Conservation (phyloP, 2,329 filamentous ascomycete genomes). For the Trematosphaeria pertusa region DNA sequence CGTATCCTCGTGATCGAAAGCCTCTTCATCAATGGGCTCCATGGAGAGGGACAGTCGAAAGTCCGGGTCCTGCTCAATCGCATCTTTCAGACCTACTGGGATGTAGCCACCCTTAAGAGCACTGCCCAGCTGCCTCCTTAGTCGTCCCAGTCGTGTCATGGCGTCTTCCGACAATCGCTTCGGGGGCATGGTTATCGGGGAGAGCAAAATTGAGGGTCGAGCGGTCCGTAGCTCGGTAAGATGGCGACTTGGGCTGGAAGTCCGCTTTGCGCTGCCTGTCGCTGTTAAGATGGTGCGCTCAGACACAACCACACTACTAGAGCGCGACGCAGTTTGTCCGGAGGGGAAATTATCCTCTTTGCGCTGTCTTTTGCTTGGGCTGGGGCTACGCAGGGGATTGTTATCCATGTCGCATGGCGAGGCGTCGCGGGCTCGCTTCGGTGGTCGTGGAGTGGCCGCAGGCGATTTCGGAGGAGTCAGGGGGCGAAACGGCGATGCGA, state of each 20-base stretch:
- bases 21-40: conserved; percentile 17
- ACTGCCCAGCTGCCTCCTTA: conserved; percentile 6
- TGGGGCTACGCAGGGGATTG: conserved; percentile 4
- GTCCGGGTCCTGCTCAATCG: conserved; percentile 14
- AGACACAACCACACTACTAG: not conserved
- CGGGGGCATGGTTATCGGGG: conserved; percentile 10
- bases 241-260: conserved; percentile 13
- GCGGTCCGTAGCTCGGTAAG: conserved; percentile 17
- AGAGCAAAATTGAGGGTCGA: conserved; percentile 13
- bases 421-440: conserved; percentile 14
- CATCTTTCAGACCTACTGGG: conserved; percentile 9
- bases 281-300: not conserved
- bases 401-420: conserved; percentile 16
- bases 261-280: conserved; percentile 13
- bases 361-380: conserved; percentile 17
- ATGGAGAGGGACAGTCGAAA: conserved; percentile 12
- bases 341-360: not conserved
- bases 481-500: too few species aligned
- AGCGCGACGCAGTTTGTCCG: not conserved
- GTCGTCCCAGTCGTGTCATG: conserved; percentile 9
- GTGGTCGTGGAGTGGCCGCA: too few species aligned
- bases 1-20: too few species aligned
- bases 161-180: conserved; percentile 10
- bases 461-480: too few species aligned
- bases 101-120: conserved; percentile 14